phyloP scores from a whole-genome alignment of 139 green algal species.

The Auxenochlorella protothecoides region DNA sequence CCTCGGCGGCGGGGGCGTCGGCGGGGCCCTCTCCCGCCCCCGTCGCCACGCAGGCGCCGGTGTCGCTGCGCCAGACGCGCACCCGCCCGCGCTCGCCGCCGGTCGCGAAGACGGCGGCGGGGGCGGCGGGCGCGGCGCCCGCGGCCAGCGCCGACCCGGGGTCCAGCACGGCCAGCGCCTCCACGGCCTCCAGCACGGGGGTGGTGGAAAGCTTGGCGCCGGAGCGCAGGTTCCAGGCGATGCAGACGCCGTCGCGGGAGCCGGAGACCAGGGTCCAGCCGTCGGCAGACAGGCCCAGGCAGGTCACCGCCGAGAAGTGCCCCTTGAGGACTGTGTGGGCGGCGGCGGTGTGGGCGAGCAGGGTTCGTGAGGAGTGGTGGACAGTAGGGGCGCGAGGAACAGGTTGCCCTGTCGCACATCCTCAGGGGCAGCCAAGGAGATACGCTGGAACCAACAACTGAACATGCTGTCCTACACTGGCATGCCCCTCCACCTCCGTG shows the following conservation, averaged over 20 bases:
- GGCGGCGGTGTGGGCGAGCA: background rate
- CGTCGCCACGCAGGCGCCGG: constrained; percentile 34
- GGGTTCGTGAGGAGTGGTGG: background rate
- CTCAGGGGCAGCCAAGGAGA: too few relatives aligned
- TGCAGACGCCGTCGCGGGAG: constrained; percentile 58
- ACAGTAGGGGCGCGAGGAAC: too few relatives aligned
- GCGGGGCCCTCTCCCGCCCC: background rate
- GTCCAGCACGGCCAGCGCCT: constrained; percentile 23
- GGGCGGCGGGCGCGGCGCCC: background rate
- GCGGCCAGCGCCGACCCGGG: background rate
- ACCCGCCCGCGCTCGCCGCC: constrained; percentile 68
- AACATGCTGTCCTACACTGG: background rate
- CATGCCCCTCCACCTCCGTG: background rate
- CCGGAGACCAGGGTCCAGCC: constrained; percentile 56
- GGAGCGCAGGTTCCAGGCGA: constrained; percentile 65
- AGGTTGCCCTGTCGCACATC: too few relatives aligned
- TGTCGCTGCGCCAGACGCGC: constrained; percentile 62
- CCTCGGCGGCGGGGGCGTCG: too few relatives aligned
- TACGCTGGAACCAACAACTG: too few relatives aligned
- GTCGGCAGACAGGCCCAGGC: constrained; percentile 55
- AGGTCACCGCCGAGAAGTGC: constrained; percentile 79
- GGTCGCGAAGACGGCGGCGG: constrained; percentile 55
- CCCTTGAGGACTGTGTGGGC: constrained; percentile 26
- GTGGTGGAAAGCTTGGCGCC: constrained; percentile 50
- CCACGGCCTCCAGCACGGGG: constrained; percentile 79